These are phyloP conservation scores for Stentor coeruleus DNA, from an alignment of 73 alveolate genomes.

Conservation along the genomic window DNA sequence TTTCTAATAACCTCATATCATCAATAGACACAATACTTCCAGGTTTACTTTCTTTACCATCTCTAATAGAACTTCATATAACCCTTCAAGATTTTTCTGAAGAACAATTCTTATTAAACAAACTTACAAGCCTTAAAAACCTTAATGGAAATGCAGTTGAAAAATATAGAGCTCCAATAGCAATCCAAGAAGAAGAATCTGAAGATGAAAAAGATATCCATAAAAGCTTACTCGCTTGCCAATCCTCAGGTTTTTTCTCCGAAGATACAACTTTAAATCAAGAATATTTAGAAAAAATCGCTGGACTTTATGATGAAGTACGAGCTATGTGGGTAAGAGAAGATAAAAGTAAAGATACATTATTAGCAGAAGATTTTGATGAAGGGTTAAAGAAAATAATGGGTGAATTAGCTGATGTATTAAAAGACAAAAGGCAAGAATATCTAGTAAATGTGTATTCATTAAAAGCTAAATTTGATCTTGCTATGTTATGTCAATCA, in stretches of 20 bases:
- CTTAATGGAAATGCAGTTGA: conserved; percentile 62
- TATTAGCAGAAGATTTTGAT: conserved; percentile 67
- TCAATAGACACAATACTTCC: conserved; percentile 45
- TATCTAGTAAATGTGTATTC: conserved; percentile 24
- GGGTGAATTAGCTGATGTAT: conserved; percentile 47
- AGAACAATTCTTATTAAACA: conserved; percentile 58
- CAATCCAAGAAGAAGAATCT: neutral
- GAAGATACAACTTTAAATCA: conserved; percentile 23
- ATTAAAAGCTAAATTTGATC: conserved; percentile 37
- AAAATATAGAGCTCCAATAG: conserved; percentile 37
- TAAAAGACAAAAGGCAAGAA: conserved; percentile 25
- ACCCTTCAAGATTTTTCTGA: conserved; percentile 61
- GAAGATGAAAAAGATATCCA: neutral
- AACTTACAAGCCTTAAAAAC: conserved; percentile 49
- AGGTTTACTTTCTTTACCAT: conserved; percentile 58
- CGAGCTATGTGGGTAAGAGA: conserved; percentile 50
- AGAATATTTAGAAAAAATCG: conserved; percentile 67
- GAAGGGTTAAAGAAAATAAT: conserved; percentile 54
- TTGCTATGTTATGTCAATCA: conserved; percentile 30
- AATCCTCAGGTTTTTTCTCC: neutral
- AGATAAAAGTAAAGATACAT: conserved; percentile 46
- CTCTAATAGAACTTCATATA: conserved; percentile 47
- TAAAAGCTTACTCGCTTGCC: neutral
- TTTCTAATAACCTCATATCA: conserved; percentile 58
- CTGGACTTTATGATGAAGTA: conserved; percentile 59